These are phyloP conservation scores for Fusarium setosum DNA, from an alignment of 2,329 filamentous ascomycete species.

Conservation along the genomic window DNA sequence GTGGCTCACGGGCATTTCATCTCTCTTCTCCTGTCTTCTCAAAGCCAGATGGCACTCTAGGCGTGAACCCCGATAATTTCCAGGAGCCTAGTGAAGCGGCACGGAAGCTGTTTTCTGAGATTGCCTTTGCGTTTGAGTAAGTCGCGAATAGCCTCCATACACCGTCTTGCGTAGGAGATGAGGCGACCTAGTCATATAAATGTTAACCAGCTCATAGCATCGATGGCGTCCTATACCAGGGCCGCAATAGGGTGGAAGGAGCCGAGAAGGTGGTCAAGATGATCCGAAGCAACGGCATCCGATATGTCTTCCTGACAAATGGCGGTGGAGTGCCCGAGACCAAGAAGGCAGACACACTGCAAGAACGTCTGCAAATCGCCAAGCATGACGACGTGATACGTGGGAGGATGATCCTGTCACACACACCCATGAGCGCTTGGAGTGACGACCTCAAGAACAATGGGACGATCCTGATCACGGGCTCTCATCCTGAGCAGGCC, in stretches of 20 bases:
- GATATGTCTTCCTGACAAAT: slow-evolving; percentile 96
- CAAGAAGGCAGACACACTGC: slow-evolving; percentile 49
- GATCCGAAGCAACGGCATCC: slow-evolving; percentile 80
- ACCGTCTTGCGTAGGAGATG: too few species aligned
- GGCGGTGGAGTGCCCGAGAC: slow-evolving; percentile 87
- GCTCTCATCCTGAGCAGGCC: slow-evolving; percentile 74
- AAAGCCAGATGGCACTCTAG: slow-evolving; percentile 36
- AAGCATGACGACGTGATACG: slow-evolving; percentile 49
- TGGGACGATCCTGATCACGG: slow-evolving; percentile 77
- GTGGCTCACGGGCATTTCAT: slow-evolving; percentile 20
- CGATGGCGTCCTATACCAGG: slow-evolving; percentile 93
- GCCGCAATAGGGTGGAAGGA: slow-evolving; percentile 80
- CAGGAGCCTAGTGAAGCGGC: slow-evolving; percentile 36
- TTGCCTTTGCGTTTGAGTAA: slow-evolving; percentile 54
- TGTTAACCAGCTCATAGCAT: slow-evolving; percentile 62
- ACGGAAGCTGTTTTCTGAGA: slow-evolving; percentile 45
- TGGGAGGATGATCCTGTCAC: slow-evolving; percentile 74
- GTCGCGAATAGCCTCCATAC: slow-evolving; percentile 9
- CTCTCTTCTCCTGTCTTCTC: slow-evolving; percentile 23
- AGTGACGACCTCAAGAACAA: slow-evolving; percentile 49
- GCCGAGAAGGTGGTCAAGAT: slow-evolving; percentile 79
- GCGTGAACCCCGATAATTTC: slow-evolving; percentile 31
- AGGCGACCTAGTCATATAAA: background rate
- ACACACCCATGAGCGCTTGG: slow-evolving; percentile 84
- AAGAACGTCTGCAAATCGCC: slow-evolving; percentile 46